phyloP scores from a whole-genome alignment of 2,329 filamentous ascomycete species.

The Xylaria sp. region DNA sequence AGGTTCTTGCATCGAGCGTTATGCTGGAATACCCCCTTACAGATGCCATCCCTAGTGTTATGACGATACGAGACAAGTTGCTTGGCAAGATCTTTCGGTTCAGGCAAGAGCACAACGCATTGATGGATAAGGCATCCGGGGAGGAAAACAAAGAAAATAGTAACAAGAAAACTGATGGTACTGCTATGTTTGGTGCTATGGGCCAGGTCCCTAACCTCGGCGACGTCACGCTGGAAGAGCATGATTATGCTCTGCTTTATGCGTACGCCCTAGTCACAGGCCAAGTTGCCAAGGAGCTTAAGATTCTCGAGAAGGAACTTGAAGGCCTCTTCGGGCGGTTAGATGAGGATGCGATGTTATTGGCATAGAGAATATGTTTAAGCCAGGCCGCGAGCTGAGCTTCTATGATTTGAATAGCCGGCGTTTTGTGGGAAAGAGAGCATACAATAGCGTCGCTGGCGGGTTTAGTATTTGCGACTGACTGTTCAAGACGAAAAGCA shows the following conservation, averaged over 20 bases:
- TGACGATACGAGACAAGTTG: slow-evolving; percentile 81
- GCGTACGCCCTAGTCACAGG: slow-evolving; percentile 82
- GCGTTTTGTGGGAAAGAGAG: background rate
- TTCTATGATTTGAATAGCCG: background rate
- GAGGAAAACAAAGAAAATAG: background rate
- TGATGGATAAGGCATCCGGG: slow-evolving; percentile 50
- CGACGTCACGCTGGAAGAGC: slow-evolving; percentile 67
- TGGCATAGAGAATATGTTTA: slow-evolving; percentile 55
- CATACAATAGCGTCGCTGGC: background rate
- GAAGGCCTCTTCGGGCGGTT: slow-evolving; percentile 72
- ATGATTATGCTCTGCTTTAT: slow-evolving; percentile 91
- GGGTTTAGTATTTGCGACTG: background rate
- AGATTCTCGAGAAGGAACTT: slow-evolving; percentile 69
- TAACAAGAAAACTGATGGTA: slow-evolving; percentile 16
- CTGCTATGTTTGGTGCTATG: slow-evolving; percentile 38
- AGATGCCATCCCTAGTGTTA: slow-evolving; percentile 86
- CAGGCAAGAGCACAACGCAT: slow-evolving; percentile 71
- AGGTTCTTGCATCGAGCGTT: slow-evolving; percentile 89
- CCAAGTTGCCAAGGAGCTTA: slow-evolving; percentile 73
- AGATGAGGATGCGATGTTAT: slow-evolving; percentile 67
- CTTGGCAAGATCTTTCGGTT: slow-evolving; percentile 91
- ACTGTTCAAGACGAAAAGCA: background rate
- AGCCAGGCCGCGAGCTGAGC: background rate
- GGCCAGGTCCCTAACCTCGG: slow-evolving; percentile 45
- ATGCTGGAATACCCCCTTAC: slow-evolving; percentile 95